Evolutionary conservation across 225 moss, liverwort and hornwort genomes (phyloP).

Genomic region (Pleurozium schreberi): DNA sequence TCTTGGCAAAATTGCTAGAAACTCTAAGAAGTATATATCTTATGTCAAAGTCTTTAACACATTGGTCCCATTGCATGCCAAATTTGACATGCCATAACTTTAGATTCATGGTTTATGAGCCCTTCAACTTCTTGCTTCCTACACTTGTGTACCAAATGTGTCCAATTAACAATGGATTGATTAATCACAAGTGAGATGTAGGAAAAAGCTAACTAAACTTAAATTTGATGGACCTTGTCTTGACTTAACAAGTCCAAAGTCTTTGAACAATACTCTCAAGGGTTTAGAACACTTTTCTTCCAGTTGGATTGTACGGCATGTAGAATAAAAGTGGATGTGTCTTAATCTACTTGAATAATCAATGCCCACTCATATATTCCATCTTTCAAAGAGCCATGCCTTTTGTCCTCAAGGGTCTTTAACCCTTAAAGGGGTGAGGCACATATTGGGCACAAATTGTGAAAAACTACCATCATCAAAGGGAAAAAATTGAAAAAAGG

Average conservation of each 20-base stretch:
- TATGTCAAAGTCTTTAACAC: background rate
- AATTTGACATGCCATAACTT: background rate
- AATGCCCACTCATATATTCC: background rate
- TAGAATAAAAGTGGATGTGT: background rate
- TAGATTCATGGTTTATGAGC: background rate
- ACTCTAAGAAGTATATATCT: background rate
- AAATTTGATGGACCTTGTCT: background rate
- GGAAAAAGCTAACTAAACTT: background rate
- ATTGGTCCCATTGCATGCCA: background rate
- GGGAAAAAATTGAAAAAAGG: no score
- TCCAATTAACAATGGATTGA: background rate
- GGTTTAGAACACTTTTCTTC: background rate
- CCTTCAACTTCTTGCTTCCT: background rate
- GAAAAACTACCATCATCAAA: no score
- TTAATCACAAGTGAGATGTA: background rate
- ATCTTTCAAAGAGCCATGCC: background rate
- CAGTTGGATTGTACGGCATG: fast-evolving
- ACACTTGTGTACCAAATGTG: background rate
- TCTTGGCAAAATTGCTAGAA: background rate
- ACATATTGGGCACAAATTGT: no score
- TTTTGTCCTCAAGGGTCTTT: background rate
- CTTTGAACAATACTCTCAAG: background rate
- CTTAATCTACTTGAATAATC: background rate
- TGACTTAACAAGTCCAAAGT: no score
- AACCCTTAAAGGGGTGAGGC: no score